Evolutionary conservation across 805 yeast species (phyloP).

Genomic region (Zygosaccharomyces lentus): DNA sequence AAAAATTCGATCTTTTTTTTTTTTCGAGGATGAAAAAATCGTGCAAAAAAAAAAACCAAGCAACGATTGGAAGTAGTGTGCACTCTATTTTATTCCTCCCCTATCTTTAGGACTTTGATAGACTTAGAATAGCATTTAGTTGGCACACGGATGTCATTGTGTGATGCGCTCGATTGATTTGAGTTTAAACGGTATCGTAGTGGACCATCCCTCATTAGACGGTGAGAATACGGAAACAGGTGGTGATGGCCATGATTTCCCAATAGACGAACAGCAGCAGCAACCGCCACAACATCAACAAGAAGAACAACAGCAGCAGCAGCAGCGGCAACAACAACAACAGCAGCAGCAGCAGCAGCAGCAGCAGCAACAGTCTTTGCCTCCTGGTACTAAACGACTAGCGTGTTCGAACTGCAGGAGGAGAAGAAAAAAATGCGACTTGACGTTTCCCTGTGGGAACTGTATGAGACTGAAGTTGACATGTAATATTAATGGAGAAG

Average conservation of each 20-base stretch:
- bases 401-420: conserved; percentile 36
- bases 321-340: not conserved
- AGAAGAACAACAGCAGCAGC: too few species aligned
- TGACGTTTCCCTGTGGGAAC: conserved; percentile 45
- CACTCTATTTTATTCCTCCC: too few species aligned
- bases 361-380: conserved; percentile 1
- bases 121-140: not conserved
- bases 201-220: not conserved
- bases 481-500: conserved; percentile 46
- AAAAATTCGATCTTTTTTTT: not conserved
- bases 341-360: not conserved
- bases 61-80: too few species aligned
- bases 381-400: conserved; percentile 25
- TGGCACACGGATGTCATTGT: not conserved
- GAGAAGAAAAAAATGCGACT: conserved; percentile 45
- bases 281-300: too few species aligned
- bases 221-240: not conserved
- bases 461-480: conserved; percentile 42
- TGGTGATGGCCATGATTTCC: not conserved
- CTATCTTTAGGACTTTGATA: not conserved
- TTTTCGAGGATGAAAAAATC: not conserved
- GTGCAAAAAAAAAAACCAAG: not conserved
- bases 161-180: conserved; percentile 4
- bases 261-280: not conserved
- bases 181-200: not conserved